These are phyloP conservation scores for Hypomyces perniciosus DNA, from an alignment of 2,329 filamentous ascomycete species.

Conservation along the genomic window DNA sequence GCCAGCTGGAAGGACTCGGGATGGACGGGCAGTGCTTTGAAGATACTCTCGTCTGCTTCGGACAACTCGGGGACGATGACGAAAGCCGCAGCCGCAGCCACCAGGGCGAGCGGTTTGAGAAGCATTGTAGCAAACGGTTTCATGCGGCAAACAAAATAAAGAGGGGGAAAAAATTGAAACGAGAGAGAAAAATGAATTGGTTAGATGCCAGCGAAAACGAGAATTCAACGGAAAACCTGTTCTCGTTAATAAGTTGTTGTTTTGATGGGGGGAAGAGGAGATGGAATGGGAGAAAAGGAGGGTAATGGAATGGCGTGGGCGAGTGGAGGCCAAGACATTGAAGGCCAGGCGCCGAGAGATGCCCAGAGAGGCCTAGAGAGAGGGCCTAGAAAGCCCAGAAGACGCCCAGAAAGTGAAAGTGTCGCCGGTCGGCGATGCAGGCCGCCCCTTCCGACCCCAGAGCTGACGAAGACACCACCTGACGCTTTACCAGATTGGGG, in stretches of 20 bases:
- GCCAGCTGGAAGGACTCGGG: conserved; percentile 33
- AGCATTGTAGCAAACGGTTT: conserved; percentile 22
- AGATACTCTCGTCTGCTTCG: conserved; percentile 35
- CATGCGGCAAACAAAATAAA: background rate
- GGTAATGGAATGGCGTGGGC: background rate
- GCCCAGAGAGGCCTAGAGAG: too few relatives aligned
- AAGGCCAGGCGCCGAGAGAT: too few relatives aligned
- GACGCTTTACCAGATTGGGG: too few relatives aligned
- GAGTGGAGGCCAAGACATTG: too few relatives aligned
- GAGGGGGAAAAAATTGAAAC: background rate
- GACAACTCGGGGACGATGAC: conserved; percentile 48
- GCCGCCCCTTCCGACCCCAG: too few relatives aligned
- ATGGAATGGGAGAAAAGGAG: background rate
- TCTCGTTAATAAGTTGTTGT: background rate
- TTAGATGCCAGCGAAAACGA: background rate
- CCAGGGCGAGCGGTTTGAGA: conserved; percentile 27
- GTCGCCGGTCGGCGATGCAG: too few relatives aligned
- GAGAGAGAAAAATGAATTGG: background rate
- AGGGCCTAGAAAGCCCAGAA: too few relatives aligned
- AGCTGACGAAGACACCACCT: too few relatives aligned
- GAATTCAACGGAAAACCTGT: background rate
- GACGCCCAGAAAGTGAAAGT: too few relatives aligned
- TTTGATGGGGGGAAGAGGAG: background rate
- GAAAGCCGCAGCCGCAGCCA: conserved; percentile 38
- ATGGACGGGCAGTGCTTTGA: conserved; percentile 34